Base-by-base conservation (phyloP, 768 basidiomycete genomes). In the Tricholoma matsutake region DNA sequence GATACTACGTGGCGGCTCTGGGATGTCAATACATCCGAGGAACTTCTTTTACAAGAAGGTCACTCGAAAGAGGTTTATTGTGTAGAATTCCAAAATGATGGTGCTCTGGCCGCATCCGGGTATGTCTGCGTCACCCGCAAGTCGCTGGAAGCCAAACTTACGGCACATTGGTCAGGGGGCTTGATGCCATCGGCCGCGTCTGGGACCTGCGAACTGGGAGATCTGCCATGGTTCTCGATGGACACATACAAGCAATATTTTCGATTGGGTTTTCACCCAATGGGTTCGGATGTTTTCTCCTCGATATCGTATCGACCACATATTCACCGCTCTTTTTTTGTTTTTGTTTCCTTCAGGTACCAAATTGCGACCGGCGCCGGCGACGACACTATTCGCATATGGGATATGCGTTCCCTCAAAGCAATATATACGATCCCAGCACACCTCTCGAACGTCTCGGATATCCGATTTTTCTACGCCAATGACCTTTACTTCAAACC, bases 1-100 rank as follows among this genome's bases (percentile, higher is more conserved):
- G 97, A 99, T 73, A 96, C 93, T 14, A 92, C 96, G 28, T 99
- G 97, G 97, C 80, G 97, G 47, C 74, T 98, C 56, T 99, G 97
- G 97, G 96, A 99, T 73, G 89, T 94, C 13, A 81, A 82, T 56
- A 91, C 87, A 0, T 78, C 86, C 1, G 87, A 86, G 72, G 94
- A 97, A 68, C 72, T 99, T 10, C 76, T 96, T 29, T 74, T 96
- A 10, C 97, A 99, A 74, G 96, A 98, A 73, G 97, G 97, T 0
- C 97, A 99, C 70, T 94, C 94, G 3, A 96, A 95, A 71, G 96
- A 97, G 70, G 96, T 98, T 0, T 98, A 96, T 71, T 80, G 93
- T 1, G 82, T 99, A n/a, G 93, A 94, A 64, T 98, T 97, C 71
- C 97, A 99, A 71, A 85, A 88, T 66, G 97, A 98, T 72, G 97